Evolutionary conservation across 495 filamentous ascomycete species (phyloP).

Genomic region (Aspergillus kassunensis): DNA sequence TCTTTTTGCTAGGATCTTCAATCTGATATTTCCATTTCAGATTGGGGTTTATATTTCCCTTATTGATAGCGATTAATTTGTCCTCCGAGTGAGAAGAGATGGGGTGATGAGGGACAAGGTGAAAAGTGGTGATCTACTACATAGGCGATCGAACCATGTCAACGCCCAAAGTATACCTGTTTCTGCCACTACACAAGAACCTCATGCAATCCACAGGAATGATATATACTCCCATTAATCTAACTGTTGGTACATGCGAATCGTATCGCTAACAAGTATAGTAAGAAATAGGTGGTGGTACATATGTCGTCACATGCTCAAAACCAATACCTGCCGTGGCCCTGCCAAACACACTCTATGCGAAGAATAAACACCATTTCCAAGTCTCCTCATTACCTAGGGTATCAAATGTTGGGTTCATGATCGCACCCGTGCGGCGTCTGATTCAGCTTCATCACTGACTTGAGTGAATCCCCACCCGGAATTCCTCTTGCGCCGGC

Average conservation of each 20-base stretch:
- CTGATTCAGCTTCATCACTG: conserved; percentile 21
- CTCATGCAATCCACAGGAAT: not conserved
- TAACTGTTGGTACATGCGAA: conserved; percentile 18
- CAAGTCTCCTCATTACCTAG: conserved; percentile 6
- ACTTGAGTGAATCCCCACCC: conserved; percentile 42
- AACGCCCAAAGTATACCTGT: no score
- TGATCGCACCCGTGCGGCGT: conserved; percentile 40
- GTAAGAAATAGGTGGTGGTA: conserved; percentile 4
- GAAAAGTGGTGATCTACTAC: no score
- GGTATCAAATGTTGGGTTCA: conserved; percentile 18
- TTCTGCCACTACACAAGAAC: not conserved
- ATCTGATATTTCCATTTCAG: not conserved
- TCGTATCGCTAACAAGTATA: conserved; percentile 18
- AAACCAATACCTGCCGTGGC: conserved; percentile 7
- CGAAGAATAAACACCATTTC: conserved; percentile 5
- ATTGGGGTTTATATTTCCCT: not conserved
- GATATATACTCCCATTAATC: conserved; percentile 10
- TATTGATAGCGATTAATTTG: not conserved
- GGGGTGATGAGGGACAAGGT: not conserved
- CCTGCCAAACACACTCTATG: conserved; percentile 9
- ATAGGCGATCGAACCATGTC: no score
- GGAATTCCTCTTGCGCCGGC: conserved; percentile 56
- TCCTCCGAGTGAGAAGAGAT: not conserved
- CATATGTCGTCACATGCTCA: conserved; percentile 13
- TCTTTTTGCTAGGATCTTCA: not conserved